A percentile compares a stretch with the other conserved stretches of the same genome.
Evolutionary conservation across 768 basidiomycete species (phyloP).

Genomic region (Termitomyces sp.): DNA sequence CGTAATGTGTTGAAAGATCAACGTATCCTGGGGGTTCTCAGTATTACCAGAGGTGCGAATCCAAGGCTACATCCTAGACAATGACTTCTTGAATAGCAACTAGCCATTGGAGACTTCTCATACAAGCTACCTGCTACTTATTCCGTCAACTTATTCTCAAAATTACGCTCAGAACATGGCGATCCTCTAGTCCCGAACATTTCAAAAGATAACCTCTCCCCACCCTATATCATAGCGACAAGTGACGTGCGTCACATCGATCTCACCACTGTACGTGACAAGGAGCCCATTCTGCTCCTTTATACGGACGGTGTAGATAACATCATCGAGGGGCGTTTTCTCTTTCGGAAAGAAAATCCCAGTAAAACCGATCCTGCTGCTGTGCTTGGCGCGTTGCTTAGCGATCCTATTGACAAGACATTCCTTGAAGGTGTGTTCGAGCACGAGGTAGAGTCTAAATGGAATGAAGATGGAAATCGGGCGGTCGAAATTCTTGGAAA

Average conservation of each 20-base stretch:
- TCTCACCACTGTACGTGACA: slow-evolving; percentile 2
- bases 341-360: slow-evolving; percentile 15
- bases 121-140: slow-evolving; percentile 13
- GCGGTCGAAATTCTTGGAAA: slow-evolving; percentile 17
- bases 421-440: slow-evolving; percentile 10
- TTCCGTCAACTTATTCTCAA: slow-evolving; percentile 7
- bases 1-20: slow-evolving; percentile 10
- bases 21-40: slow-evolving; percentile 9
- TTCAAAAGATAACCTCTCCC: slow-evolving; percentile 10
- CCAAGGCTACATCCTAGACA: too few species aligned
- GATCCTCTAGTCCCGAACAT: slow-evolving; percentile 2
- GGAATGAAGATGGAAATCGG: slow-evolving; percentile 14
- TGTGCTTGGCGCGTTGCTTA: slow-evolving; percentile 13
- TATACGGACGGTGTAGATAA: slow-evolving; percentile 16
- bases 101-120: slow-evolving; percentile 16
- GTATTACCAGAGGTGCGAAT: slow-evolving; percentile 13
- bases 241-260: slow-evolving; percentile 13
- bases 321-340: slow-evolving; percentile 13
- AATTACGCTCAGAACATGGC: slow-evolving; percentile 6
- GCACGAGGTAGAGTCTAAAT: slow-evolving; percentile 13
- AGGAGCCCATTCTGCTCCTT: slow-evolving; percentile 9
- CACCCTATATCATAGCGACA: slow-evolving; percentile 12
- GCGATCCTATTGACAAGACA: slow-evolving; percentile 8
- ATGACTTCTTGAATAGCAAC: background rate
- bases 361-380: slow-evolving; percentile 9